Evolutionary conservation across 257 asterid genomes (phyloP), one percentile per base, ranked within the genome.

Genomic region (Solanum appendiculatum): DNA sequence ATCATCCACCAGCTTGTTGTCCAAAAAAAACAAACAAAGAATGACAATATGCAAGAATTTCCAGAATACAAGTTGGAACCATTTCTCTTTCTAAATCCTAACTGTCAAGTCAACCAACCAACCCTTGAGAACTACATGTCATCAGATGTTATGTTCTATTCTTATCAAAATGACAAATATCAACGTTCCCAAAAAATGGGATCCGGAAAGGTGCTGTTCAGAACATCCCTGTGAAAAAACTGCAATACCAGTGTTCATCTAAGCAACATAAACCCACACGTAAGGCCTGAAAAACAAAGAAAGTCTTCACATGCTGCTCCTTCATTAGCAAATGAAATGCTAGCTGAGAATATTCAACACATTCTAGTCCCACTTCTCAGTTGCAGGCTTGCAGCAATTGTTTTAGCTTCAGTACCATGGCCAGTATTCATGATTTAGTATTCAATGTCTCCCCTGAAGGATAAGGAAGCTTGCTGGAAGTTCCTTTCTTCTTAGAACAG

Each of bases 141-240:
- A 92, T 95, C 98, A n/a, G 98, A 97, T 87, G 99, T 97, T 82
- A 90, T 6, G 99, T 95, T 88, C 99, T 9, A 10, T 98, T 94
- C 91, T 95, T 94, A 87, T 96, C 99, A 91, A 97, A 95, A 92
- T 96, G 94, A 92, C 95, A 97, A 85, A 97, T 93, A 92, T 97
- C 99, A 92, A 94, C 99, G 98, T 97, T 97, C 83, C 99, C 97
- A 68, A 96, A 98, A 92, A 97, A 97, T 69, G 99, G 99, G 81
- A 95, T 94, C 88, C 99, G 91, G 87, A 94, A 94, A 56, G 98
- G 98, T 88, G 94, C 98, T 6, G 98, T 97, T 87, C 98, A 97
- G 88, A 92, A 95, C 91, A 97, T 93, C 90, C 99, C 99, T 44
- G 98, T 94, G 91, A 97, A 95, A 86, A 97, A 86, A 88, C 97